Percentiles rank a stretch among this genome's conserved stretches.
These are phyloP conservation scores for Ustilago bromivora DNA, from an alignment of 1,284 basidiomycete species.

Conservation along the genomic window DNA sequence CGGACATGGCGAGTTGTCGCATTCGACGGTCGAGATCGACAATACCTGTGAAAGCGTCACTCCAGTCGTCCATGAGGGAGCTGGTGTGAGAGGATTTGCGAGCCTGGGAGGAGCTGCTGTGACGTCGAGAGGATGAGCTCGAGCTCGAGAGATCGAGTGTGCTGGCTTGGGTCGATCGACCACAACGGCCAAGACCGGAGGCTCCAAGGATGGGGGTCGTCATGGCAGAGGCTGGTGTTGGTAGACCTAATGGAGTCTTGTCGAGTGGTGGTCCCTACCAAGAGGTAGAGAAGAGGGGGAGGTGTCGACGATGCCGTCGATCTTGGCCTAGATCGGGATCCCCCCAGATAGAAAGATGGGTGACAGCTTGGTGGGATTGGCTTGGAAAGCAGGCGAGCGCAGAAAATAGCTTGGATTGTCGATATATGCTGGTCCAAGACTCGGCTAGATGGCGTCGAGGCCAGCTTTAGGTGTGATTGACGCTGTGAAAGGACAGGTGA, in stretches of 20 bases:
- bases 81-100: conserved; percentile 21
- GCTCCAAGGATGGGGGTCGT: conserved; percentile 21
- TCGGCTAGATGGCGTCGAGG: conserved; percentile 8
- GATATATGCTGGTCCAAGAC: neutral
- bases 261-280: neutral
- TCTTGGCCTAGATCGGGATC: neutral
- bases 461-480: neutral
- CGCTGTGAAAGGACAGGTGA: neutral
- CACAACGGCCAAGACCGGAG: conserved; percentile 18
- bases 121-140: conserved; percentile 26
- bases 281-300: neutral
- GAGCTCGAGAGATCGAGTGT: conserved; percentile 15
- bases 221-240: neutral
- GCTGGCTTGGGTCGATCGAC: conserved; percentile 12
- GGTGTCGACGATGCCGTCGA: neutral
- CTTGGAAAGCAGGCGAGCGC: neutral
- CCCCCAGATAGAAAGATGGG: neutral
- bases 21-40: conserved; percentile 51
- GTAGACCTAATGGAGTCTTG: conserved; percentile 1
- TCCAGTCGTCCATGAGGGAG: conserved; percentile 51
- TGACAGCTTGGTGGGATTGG: neutral
- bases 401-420: neutral
- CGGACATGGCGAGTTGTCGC: conserved; percentile 50
- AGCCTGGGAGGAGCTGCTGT: conserved; percentile 21
- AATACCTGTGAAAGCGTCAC: conserved; percentile 49